Percentiles rank a stretch among this genome's conserved stretches.
phyloP scores from a whole-genome alignment of 1,284 basidiomycete genomes.

The Termitomyces sp. region DNA sequence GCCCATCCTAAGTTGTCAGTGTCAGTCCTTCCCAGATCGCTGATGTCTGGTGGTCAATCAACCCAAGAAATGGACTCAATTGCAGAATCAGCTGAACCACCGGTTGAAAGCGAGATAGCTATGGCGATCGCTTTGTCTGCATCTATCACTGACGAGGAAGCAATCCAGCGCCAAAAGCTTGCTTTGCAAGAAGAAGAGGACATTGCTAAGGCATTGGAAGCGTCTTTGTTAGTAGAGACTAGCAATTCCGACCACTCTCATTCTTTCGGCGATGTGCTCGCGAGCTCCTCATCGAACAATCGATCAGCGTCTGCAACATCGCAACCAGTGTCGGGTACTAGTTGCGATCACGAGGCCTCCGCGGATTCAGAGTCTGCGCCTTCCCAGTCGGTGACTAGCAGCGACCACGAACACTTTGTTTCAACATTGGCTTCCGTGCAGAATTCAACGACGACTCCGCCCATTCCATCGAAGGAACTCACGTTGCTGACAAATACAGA shows the following conservation, averaged over 20 bases:
- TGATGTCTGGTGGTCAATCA: constrained; percentile 1
- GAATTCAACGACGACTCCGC: background rate
- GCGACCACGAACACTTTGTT: background rate
- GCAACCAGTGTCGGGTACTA: background rate
- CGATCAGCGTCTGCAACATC: background rate
- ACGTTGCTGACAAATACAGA: background rate
- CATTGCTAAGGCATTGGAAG: constrained; percentile 57
- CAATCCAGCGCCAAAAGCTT: constrained; percentile 32
- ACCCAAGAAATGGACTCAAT: background rate
- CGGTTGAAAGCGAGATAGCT: constrained; percentile 29
- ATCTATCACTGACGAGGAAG: constrained; percentile 39
- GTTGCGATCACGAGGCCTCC: background rate
- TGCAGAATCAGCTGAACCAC: background rate
- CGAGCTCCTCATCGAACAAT: constrained; percentile 2
- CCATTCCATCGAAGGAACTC: background rate
- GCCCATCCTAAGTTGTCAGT: background rate
- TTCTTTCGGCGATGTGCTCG: constrained; percentile 13
- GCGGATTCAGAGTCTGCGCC: background rate
- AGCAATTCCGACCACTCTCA: constrained; percentile 5
- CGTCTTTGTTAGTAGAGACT: constrained; percentile 42
- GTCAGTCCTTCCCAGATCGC: constrained; percentile 1
- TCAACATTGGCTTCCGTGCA: background rate
- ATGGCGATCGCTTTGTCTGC: constrained; percentile 49
- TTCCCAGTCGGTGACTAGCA: background rate
- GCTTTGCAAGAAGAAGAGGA: constrained; percentile 55